Base-by-base conservation (phyloP, 495 filamentous ascomycete genomes). In the Cladorrhinum samala region DNA sequence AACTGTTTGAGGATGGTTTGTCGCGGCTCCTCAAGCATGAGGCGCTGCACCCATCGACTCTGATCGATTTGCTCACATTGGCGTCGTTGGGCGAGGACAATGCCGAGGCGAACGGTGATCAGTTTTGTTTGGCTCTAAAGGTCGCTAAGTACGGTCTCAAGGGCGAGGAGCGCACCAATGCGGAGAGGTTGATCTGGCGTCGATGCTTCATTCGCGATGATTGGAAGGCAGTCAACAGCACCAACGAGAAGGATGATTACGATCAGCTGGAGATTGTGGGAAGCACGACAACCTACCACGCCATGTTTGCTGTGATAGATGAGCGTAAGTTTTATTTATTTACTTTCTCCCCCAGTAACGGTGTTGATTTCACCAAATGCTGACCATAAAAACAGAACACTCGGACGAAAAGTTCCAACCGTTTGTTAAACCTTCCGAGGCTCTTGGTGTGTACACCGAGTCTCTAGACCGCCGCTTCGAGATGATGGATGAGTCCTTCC, bases 21-120 rank as follows among this genome's bases (percentile, higher is more conserved):
- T 71, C 71, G n/a, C 72, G 74, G 17, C 70, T 96, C 21, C 67
- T 96, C 21, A 70, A 78, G 43, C 80, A 87, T 56, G 78, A 85
- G 52, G 81, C 82, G 9, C 72, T 96, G 49, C 76, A 81, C 36
- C 70, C 80, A 2, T 77, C 84, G 17, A 75, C 80, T 38, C 72
- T 97, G 14, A 81, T 94, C 33, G 91, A 98, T 69, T 62, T 92
- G 8, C 78, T 98, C 38, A 96, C 90, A 0, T 70, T 96, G 23
- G 82, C 88, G 21, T 73, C 80, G 8, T 58, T 68, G 49, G 73
- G 44, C 60, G 58, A 57, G 7, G 70, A 72, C 24, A 71, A 72
- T 14, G 59, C 49, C 41, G 60, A 71, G 21, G 57, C 61, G 2
- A 69, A 73, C 20, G 63, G 65, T 18, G 68, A 76, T 49, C 77